phyloP scores from a whole-genome alignment of 768 basidiomycete genomes.

The Strobilomyces confusus region DNA sequence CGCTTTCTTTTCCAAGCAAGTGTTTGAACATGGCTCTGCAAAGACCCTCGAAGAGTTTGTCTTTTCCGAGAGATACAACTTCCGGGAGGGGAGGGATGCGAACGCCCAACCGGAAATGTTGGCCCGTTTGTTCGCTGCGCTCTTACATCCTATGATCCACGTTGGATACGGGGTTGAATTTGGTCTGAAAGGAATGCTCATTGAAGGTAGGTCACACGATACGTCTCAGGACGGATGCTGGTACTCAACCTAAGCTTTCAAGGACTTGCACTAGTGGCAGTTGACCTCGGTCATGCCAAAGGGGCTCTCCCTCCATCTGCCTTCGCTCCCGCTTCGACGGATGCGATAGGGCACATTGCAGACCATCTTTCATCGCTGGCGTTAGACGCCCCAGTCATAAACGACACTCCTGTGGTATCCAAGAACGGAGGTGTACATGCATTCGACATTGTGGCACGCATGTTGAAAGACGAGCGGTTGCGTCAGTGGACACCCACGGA shows the following conservation, averaged over 20 bases:
- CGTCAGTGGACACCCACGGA: background rate
- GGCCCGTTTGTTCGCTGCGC: constrained; percentile 41
- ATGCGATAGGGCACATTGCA: constrained; percentile 1
- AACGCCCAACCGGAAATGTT: constrained; percentile 48
- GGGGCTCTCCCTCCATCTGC: constrained; percentile 23
- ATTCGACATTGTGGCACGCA: constrained; percentile 49
- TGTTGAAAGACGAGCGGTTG: constrained; percentile 45
- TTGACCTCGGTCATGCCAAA: constrained; percentile 35
- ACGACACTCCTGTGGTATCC: background rate
- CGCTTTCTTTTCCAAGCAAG: constrained; percentile 20
- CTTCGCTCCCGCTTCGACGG: constrained; percentile 1
- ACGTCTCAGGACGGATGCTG: background rate
- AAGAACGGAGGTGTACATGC: constrained; percentile 25
- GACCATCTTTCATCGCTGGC: constrained; percentile 4
- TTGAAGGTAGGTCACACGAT: constrained; percentile 45
- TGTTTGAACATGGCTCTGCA: constrained; percentile 15
- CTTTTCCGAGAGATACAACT: constrained; percentile 30
- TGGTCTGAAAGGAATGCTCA: constrained; percentile 53
- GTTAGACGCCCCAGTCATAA: background rate
- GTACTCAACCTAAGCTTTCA: background rate
- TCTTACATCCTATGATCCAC: constrained; percentile 65
- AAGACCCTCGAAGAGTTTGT: constrained; percentile 25
- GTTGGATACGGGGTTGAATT: constrained; percentile 62
- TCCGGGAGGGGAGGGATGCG: constrained; percentile 10
- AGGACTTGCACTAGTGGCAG: constrained; percentile 25